Percentiles rank a stretch among this genome's conserved stretches.
phyloP scores from a whole-genome alignment of 2,329 filamentous ascomycete genomes.

The Fusarium sp. region DNA sequence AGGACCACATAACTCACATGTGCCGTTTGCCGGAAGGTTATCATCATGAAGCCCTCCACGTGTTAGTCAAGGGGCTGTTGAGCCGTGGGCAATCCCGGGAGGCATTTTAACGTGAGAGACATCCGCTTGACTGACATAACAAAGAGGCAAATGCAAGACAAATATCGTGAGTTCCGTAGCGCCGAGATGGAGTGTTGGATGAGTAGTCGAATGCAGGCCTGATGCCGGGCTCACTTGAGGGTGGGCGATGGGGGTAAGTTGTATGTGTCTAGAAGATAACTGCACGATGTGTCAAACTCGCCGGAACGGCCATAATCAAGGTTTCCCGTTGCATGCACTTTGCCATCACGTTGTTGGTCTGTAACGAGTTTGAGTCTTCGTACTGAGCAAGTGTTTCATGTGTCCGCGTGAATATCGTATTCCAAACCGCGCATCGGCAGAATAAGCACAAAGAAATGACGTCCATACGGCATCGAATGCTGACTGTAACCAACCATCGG shows the following conservation, averaged over 20 bases:
- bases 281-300: neutral
- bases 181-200: neutral
- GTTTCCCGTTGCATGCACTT: neutral
- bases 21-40: neutral
- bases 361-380: neutral
- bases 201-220: neutral
- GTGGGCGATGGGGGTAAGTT: neutral
- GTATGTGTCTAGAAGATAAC: neutral
- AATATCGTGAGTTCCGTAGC: slow-evolving; percentile 5
- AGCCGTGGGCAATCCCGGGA: slow-evolving; percentile 11
- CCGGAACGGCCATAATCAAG: neutral
- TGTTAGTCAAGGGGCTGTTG: neutral
- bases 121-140: neutral
- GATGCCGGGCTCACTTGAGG: neutral
- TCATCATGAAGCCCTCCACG: neutral
- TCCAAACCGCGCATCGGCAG: neutral
- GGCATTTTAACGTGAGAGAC: slow-evolving; percentile 6
- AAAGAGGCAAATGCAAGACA: neutral
- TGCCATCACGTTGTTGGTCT: neutral
- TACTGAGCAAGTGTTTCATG: slow-evolving; percentile 1
- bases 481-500: slow-evolving; percentile 3
- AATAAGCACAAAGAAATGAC: slow-evolving; percentile 18
- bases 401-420: neutral
- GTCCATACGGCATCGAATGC: neutral
- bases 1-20: neutral